phyloP scores from a whole-genome alignment of 768 basidiomycete genomes.

The Neoboletus subvelutipes region DNA sequence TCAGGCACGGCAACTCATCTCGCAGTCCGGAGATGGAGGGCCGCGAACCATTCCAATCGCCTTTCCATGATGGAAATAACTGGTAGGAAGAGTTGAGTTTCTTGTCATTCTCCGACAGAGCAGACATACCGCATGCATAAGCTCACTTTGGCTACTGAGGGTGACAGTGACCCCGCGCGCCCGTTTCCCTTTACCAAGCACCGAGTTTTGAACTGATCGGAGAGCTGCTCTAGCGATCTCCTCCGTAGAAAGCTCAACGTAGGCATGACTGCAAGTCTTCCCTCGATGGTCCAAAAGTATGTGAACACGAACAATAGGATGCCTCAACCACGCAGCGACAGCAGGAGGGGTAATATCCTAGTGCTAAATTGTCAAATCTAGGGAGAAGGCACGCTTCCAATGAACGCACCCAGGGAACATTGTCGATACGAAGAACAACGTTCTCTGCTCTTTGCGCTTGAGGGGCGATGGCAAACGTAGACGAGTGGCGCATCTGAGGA shows the following conservation, averaged over 20 bases:
- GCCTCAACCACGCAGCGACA: conserved; percentile 66
- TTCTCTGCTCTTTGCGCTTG: conserved; percentile 34
- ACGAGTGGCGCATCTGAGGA: conserved; percentile 17
- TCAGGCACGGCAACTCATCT: conserved; percentile 57
- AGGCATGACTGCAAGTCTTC: conserved; percentile 84
- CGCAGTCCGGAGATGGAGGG: conserved; percentile 68
- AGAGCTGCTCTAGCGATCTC: conserved; percentile 65
- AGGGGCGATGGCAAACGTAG: conserved; percentile 12
- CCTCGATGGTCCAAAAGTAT: conserved; percentile 79
- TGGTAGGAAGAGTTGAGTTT: conserved; percentile 27
- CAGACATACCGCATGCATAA: conserved; percentile 67
- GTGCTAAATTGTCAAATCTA: conserved; percentile 7
- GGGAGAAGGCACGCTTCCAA: background rate
- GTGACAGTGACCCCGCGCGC: conserved; percentile 86
- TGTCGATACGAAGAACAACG: conserved; percentile 79
- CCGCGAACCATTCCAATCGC: conserved; percentile 63
- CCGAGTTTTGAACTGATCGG: conserved; percentile 49
- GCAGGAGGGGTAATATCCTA: conserved; percentile 84
- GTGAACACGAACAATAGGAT: conserved; percentile 63
- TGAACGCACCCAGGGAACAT: conserved; percentile 78
- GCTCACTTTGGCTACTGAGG: conserved; percentile 72
- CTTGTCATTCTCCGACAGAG: background rate
- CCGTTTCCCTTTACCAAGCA: conserved; percentile 74
- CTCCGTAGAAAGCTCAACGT: conserved; percentile 67
- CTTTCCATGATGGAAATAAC: conserved; percentile 82